These are phyloP conservation scores for Neofusicoccum sp. DNA, from an alignment of 2,329 filamentous ascomycete genomes.

Conservation along the genomic window DNA sequence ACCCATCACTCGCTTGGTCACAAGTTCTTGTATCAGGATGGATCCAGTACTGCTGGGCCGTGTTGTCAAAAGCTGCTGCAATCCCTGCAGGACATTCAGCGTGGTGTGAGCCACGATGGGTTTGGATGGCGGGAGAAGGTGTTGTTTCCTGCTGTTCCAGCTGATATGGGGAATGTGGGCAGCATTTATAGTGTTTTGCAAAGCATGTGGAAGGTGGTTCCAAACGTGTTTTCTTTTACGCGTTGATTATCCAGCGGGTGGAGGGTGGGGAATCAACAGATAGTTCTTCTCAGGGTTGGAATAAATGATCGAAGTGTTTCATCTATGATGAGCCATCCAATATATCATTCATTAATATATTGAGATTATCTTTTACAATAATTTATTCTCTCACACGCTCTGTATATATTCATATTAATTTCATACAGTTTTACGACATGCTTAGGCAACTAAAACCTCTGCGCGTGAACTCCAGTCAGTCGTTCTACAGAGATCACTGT, in stretches of 20 bases:
- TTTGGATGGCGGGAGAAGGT: constrained; percentile 8
- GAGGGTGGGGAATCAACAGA: neutral
- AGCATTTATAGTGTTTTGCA: neutral
- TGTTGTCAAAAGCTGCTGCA: constrained; percentile 1
- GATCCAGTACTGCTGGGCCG: neutral
- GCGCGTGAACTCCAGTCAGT: no score
- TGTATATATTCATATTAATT: no score
- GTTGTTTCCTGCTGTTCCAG: neutral
- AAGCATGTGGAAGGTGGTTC: neutral
- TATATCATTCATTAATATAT: no score
- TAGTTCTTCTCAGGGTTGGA: no score
- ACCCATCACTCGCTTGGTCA: constrained; percentile 21
- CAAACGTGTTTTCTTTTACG: neutral
- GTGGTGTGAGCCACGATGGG: neutral
- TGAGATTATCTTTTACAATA: no score
- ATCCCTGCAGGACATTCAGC: neutral
- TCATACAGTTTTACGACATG: no score
- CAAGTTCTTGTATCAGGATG: constrained; percentile 24
- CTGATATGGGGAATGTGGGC: neutral
- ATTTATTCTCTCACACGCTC: no score
- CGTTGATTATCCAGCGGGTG: neutral
- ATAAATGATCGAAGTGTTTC: no score
- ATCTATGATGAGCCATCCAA: no score
- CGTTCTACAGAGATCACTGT: no score
- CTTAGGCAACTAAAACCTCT: no score